Evolutionary conservation across 2,329 filamentous ascomycete genomes (phyloP).

Genomic region (Trichophyton rubrum): DNA sequence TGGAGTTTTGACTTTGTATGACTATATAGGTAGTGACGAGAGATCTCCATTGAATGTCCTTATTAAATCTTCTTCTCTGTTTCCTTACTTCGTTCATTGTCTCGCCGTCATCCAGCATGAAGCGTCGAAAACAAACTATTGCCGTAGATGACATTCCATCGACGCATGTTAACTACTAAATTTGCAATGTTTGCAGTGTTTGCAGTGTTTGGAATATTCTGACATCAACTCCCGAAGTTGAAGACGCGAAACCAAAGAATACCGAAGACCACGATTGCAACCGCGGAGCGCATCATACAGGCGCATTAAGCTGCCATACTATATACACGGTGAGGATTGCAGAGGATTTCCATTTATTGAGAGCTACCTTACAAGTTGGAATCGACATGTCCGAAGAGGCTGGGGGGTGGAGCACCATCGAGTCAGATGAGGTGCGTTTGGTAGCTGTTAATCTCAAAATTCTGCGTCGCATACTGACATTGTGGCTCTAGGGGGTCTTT

Average conservation of each 20-base stretch:
- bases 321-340: neutral
- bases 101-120: too few species aligned
- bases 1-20: neutral
- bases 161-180: neutral
- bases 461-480: neutral
- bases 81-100: too few species aligned
- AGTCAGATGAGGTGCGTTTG: slow-evolving; percentile 73
- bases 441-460: slow-evolving; percentile 11
- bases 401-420: slow-evolving; percentile 88
- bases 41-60: neutral
- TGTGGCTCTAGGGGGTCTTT: slow-evolving; percentile 65
- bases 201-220: neutral
- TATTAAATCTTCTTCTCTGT: too few species aligned
- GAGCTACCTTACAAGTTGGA: neutral
- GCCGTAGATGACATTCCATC: neutral
- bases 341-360: too few species aligned
- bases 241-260: too few species aligned
- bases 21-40: neutral
- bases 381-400: slow-evolving; percentile 48
- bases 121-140: too few species aligned
- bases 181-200: neutral
- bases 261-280: too few species aligned
- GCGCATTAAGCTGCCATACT: too few species aligned
- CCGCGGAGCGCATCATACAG: too few species aligned
- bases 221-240: neutral